phyloP scores from a whole-genome alignment of 331 rosid genomes.

The Pyrus hybrid region DNA sequence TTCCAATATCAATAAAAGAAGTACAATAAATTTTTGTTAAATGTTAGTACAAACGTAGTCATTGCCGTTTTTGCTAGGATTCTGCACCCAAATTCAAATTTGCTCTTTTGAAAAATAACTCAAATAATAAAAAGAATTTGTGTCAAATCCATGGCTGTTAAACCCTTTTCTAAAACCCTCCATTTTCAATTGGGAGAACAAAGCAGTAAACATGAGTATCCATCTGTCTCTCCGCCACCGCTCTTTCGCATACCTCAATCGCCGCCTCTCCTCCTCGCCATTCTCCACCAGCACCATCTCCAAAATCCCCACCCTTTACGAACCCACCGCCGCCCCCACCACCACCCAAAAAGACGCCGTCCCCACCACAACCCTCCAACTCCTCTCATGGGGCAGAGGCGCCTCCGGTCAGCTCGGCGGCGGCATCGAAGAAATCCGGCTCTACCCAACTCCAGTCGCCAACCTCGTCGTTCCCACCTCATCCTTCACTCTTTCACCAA shows the following conservation, averaged over 20 bases:
- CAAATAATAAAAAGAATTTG: no score
- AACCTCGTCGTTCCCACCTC: constrained; percentile 44
- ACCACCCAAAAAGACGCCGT: constrained; percentile 9
- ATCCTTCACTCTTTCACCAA: constrained; percentile 42
- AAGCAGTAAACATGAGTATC: neutral
- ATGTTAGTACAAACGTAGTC: no score
- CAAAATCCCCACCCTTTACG: constrained; percentile 48
- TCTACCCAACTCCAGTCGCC: constrained; percentile 79
- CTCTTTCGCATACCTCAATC: constrained; percentile 19
- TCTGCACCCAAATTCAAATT: no score
- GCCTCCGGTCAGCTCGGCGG: constrained; percentile 98
- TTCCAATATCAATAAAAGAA: no score
- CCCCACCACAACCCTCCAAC: constrained; percentile 38
- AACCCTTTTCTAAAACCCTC: constrained; percentile 4
- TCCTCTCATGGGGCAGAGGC: constrained; percentile 92
- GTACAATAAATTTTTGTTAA: no score
- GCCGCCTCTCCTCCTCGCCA: constrained; percentile 24
- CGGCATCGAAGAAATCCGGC: constrained; percentile 73
- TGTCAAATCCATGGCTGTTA: neutral
- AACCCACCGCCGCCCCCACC: constrained; percentile 22
- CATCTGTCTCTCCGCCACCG: constrained; percentile 10
- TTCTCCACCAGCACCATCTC: constrained; percentile 22
- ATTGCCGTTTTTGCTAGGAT: no score
- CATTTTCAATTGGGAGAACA: neutral
- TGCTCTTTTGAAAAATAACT: no score